Percentiles rank a stretch among this genome's conserved stretches.
Conservation (phyloP, 2,329 filamentous ascomycete species). For the Talaromyces pinophilus region DNA sequence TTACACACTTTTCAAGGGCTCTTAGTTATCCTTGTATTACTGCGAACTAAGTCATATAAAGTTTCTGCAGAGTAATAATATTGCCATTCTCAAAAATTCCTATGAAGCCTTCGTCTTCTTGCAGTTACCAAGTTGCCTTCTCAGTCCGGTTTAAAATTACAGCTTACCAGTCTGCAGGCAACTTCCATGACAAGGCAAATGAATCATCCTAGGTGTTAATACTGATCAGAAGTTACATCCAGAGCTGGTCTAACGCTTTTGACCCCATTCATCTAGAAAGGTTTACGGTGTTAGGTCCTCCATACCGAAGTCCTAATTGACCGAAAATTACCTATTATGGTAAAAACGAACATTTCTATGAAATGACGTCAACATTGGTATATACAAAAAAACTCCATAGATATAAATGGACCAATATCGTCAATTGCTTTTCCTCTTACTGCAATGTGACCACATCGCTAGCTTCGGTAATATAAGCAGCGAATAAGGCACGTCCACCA, state of each 20-base stretch:
- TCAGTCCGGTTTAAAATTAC: not conserved
- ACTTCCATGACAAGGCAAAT: not conserved
- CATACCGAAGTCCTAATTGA: not conserved
- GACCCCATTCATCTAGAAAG: not conserved
- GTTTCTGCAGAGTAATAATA: no score
- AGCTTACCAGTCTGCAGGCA: not conserved
- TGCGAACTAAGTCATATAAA: no score
- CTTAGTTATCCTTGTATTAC: no score
- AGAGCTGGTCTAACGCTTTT: not conserved
- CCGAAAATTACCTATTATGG: not conserved
- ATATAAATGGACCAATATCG: not conserved
- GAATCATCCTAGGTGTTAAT: not conserved
- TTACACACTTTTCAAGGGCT: no score
- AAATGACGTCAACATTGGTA: not conserved
- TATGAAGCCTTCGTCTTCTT: not conserved
- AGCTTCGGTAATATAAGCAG: conserved; percentile 24
- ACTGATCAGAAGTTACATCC: not conserved
- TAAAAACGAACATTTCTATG: not conserved
- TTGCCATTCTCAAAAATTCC: not conserved
- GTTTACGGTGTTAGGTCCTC: not conserved
- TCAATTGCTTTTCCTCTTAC: not conserved
- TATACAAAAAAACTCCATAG: not conserved
- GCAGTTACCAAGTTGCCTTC: not conserved
- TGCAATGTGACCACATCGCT: conserved; percentile 20
- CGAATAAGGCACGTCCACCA: conserved; percentile 29